phyloP scores from a whole-genome alignment of 371 early-diverging fungal genomes.

The Mucor velutinosus region DNA sequence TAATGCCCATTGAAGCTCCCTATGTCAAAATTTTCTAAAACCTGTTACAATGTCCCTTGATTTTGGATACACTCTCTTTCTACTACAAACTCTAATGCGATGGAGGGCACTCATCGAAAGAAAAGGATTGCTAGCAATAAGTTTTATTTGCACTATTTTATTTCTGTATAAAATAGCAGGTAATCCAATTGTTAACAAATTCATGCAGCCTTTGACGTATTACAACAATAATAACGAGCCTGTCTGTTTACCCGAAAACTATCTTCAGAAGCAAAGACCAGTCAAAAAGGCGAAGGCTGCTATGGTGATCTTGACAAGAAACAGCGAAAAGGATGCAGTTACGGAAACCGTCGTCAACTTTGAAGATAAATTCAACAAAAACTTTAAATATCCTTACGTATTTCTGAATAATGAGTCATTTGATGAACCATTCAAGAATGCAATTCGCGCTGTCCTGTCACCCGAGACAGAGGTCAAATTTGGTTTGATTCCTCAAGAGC shows the following conservation, averaged over 20 bases:
- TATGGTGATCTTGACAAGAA: conserved; percentile 48
- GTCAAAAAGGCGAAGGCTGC: conserved; percentile 50
- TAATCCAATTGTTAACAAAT: conserved; percentile 38
- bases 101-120: neutral
- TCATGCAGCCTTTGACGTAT: conserved; percentile 47
- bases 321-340: conserved; percentile 48
- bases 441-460: conserved; percentile 32
- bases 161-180: conserved; percentile 46
- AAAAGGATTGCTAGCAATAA: neutral
- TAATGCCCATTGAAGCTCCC: too few species aligned
- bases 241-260: conserved; percentile 46
- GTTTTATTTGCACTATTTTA: neutral
- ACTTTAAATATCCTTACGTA: conserved; percentile 53
- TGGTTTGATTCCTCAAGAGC: conserved; percentile 67
- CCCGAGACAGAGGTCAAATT: conserved; percentile 65
- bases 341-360: conserved; percentile 41
- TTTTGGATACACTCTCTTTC: too few species aligned
- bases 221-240: conserved; percentile 47
- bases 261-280: conserved; percentile 36
- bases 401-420: conserved; percentile 49
- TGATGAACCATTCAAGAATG: conserved; percentile 45
- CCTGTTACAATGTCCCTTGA: too few species aligned
- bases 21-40: too few species aligned
- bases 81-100: neutral
- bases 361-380: conserved; percentile 51